Conservation (phyloP, 495 filamentous ascomycete species). For the Patellaria atrata region DNA sequence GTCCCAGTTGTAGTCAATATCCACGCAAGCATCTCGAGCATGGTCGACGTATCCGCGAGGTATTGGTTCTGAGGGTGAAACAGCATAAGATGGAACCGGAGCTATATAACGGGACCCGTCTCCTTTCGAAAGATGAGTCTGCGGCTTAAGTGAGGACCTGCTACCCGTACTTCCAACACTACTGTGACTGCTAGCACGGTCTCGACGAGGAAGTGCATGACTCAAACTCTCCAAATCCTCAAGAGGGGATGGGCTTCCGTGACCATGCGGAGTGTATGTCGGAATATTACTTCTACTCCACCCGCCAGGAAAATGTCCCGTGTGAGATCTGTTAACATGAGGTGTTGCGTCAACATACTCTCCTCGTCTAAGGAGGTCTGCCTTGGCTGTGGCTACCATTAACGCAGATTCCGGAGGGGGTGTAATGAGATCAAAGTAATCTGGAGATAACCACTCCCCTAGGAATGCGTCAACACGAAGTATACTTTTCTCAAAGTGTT, state of each 20-base stretch:
- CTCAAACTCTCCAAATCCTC: slow-evolving; percentile 22
- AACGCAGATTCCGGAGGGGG: slow-evolving; percentile 72
- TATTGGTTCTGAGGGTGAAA: slow-evolving; percentile 65
- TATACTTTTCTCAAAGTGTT: slow-evolving; percentile 32
- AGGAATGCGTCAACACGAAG: slow-evolving; percentile 82
- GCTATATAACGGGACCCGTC: slow-evolving; percentile 41
- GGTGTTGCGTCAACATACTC: slow-evolving; percentile 39
- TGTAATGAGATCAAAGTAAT: slow-evolving; percentile 85
- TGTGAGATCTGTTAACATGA: slow-evolving; percentile 20
- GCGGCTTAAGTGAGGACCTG: slow-evolving; percentile 5
- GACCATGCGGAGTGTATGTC: slow-evolving; percentile 3
- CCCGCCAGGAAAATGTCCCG: slow-evolving; percentile 45
- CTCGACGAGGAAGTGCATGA: slow-evolving; percentile 26
- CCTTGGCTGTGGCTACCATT: slow-evolving; percentile 79
- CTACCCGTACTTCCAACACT: slow-evolving; percentile 3
- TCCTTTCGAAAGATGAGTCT: slow-evolving; percentile 6
- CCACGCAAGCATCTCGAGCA: slow-evolving; percentile 75
- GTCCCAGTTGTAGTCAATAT: slow-evolving; percentile 89
- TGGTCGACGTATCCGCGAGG: slow-evolving; percentile 80
- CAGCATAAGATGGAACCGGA: slow-evolving; percentile 68
- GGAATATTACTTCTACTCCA: slow-evolving; percentile 36
- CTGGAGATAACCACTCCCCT: slow-evolving; percentile 86
- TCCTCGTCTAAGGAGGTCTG: slow-evolving; percentile 59
- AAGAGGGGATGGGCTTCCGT: slow-evolving; percentile 17
- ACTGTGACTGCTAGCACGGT: slow-evolving; percentile 31